Evolutionary conservation across 208 protist genomes (phyloP), one percentile per base, ranked within the genome.

Genomic region (Leishmania arabica): DNA sequence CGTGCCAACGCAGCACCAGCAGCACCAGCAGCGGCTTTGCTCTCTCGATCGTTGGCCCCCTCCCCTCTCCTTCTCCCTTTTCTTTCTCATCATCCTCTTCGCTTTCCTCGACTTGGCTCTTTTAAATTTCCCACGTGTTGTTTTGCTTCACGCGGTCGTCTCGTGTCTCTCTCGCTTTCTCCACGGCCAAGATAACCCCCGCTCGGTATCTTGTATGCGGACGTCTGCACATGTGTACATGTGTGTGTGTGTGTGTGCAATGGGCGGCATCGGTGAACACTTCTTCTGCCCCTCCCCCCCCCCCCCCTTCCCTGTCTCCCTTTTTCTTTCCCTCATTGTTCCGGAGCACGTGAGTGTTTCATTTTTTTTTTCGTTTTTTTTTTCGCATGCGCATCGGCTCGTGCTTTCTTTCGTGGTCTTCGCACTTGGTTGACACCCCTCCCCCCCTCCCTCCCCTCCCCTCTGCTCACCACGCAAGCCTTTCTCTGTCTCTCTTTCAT

Each of bases 341-440:
- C 37, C 40, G 6, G 65, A 3, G 37, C 37, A 24, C 40, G 19
- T 45, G 34, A 7, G 62, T 7, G 15, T 3, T 47, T 47, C 9
- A 15, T 4, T 15, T 34, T 34, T 9, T 31, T 54, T 11, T 17
- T 21, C 3, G 53, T 34, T 9, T 15, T 21, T 1, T 17, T 54
- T 19, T 4, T 53, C 42, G 51, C 51, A 54, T 54, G 51, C 49
- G 15, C 53, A 40, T 70, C 19, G 21, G 2, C 24, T 27, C 58
- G 47, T 80, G 15, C 31, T 68, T 66, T 75, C 7, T 64, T 37
- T 79, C 1, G 54, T 80, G 40, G 27, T 54, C 73, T 37, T 66
- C 60, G 58, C 27, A 66, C 60, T 13, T 27, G 3, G 60, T 34
- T 66, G 1, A 27, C 27, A 7, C 27, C 27, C 60, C 0, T 27